phyloP scores from a whole-genome alignment of 768 basidiomycete genomes.

The Suillus fuscotomentosus region DNA sequence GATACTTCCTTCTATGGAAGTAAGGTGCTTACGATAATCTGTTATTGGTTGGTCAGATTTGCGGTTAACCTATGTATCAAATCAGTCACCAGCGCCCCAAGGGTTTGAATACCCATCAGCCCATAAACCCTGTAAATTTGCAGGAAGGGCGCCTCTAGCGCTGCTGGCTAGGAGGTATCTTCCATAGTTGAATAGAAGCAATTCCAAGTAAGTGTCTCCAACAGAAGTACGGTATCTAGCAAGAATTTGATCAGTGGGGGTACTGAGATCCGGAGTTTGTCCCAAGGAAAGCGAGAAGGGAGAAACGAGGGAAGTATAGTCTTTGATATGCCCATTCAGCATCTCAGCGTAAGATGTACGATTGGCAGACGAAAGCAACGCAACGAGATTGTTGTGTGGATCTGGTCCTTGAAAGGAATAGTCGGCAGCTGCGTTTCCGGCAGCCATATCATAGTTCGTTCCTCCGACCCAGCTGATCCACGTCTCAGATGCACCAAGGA shows the following conservation, averaged over 20 bases:
- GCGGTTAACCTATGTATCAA: background rate
- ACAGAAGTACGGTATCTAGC: constrained; percentile 49
- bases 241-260: constrained; percentile 58
- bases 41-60: constrained; percentile 1
- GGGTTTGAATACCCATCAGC: constrained; percentile 50
- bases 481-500: constrained; percentile 47
- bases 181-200: constrained; percentile 72
- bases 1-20: background rate
- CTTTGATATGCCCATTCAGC: constrained; percentile 48
- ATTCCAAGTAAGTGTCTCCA: constrained; percentile 69
- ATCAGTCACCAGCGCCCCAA: constrained; percentile 59
- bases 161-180: constrained; percentile 65
- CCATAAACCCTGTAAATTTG: constrained; percentile 79
- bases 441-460: constrained; percentile 64
- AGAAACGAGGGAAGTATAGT: constrained; percentile 43
- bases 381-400: constrained; percentile 48
- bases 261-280: constrained; percentile 48
- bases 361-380: constrained; percentile 33
- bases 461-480: constrained; percentile 77
- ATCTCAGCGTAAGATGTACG: constrained; percentile 35
- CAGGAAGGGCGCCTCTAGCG: constrained; percentile 60
- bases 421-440: constrained; percentile 51
- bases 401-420: constrained; percentile 67
- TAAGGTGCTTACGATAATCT: constrained; percentile 46
- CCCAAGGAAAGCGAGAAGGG: constrained; percentile 60